Evolutionary conservation across 2,329 filamentous ascomycete genomes (phyloP).

Genomic region (Aspergillus fructus): DNA sequence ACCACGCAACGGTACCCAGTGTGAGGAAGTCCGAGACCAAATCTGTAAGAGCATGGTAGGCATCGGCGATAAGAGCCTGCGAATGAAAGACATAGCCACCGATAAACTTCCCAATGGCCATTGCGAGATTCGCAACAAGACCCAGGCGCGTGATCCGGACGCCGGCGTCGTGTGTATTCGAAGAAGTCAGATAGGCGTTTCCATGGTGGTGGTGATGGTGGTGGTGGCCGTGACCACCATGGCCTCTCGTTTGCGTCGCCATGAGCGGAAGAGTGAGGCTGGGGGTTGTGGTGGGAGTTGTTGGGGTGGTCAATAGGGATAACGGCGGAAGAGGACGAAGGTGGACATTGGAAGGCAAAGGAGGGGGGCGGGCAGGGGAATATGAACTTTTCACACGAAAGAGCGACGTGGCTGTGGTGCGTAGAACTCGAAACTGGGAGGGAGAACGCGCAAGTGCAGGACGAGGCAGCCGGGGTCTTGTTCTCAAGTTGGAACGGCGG

Average conservation of each 20-base stretch:
- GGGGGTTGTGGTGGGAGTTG: constrained; percentile 24
- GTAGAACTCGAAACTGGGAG: constrained; percentile 24
- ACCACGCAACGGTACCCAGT: constrained; percentile 90
- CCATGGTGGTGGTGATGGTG: constrained; percentile 79
- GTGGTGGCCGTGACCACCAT: constrained; percentile 49
- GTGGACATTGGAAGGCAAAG: constrained; percentile 17
- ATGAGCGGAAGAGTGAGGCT: constrained; percentile 29
- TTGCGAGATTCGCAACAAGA: constrained; percentile 83
- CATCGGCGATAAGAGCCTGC: constrained; percentile 88
- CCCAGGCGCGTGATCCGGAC: constrained; percentile 92
- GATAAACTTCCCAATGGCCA: constrained; percentile 90
- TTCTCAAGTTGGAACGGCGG: constrained; percentile 17
- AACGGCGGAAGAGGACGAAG: constrained; percentile 13
- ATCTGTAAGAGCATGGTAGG: constrained; percentile 92
- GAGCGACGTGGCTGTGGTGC: constrained; percentile 17
- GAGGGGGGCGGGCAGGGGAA: constrained; percentile 3
- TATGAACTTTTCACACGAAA: constrained; percentile 14
- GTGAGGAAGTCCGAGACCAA: constrained; percentile 94
- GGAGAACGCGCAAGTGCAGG: constrained; percentile 16
- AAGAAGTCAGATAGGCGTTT: constrained; percentile 76
- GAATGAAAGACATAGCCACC: constrained; percentile 95
- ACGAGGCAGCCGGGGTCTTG: constrained; percentile 15
- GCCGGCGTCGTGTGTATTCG: constrained; percentile 85
- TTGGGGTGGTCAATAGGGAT: constrained; percentile 15
- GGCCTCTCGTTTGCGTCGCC: constrained; percentile 48